A percentile compares a stretch with the other conserved stretches of the same genome.
Conservation (phyloP, 225 moss, liverwort and hornwort genomes). For the Pseudoscleropodium purum region DNA sequence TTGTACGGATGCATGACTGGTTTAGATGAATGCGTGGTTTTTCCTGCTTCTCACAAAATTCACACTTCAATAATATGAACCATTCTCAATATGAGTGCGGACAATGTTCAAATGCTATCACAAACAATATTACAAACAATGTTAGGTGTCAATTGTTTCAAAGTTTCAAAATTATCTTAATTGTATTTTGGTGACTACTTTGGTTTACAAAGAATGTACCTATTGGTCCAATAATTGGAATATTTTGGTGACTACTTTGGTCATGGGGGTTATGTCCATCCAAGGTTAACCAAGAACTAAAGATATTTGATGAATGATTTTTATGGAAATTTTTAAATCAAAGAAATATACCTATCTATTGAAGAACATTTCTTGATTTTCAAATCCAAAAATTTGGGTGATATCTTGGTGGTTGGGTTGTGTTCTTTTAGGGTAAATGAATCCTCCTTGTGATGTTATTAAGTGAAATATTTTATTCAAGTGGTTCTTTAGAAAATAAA, state of each 20-base stretch:
- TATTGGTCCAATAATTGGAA: not conserved
- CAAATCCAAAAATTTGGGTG: not conserved
- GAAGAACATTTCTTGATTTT: not conserved
- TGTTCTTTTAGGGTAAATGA: accelerated
- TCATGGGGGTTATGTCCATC: not conserved
- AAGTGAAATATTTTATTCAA: not conserved
- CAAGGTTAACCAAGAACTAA: not conserved
- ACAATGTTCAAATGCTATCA: not conserved
- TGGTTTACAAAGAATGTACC: not conserved
- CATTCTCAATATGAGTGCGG: not conserved
- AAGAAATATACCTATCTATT: not conserved
- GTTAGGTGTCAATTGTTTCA: not conserved
- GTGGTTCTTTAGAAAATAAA: not conserved
- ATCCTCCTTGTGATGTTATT: not conserved
- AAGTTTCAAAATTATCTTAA: not conserved
- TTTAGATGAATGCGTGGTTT: not conserved
- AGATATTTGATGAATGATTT: not conserved
- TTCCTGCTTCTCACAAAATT: not conserved
- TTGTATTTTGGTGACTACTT: not conserved
- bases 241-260: not conserved
- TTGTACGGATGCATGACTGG: not conserved
- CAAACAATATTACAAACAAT: no score
- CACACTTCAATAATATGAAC: not conserved
- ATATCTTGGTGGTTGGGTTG: not conserved
- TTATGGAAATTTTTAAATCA: not conserved